Evolutionary conservation across 305 asterid species (phyloP).

Genomic region (Solanum hybrid): DNA sequence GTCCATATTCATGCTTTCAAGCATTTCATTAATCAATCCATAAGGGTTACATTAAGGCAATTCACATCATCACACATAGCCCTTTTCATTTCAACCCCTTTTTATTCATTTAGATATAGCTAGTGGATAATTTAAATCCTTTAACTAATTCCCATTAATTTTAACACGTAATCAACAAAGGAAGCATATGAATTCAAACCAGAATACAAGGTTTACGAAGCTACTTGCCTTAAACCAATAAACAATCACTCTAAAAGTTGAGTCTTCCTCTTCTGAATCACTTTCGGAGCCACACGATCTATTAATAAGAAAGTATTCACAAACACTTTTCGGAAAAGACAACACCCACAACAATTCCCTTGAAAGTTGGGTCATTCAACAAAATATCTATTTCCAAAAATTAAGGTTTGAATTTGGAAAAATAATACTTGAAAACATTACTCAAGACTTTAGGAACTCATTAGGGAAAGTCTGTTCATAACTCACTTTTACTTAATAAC

Average conservation of each 20-base stretch:
- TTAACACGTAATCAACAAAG: not conserved
- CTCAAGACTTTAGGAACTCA: not conserved
- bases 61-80: not conserved
- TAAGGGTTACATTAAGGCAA: not conserved
- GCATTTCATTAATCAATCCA: not conserved
- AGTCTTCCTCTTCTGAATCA: not conserved
- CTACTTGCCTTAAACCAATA: not conserved
- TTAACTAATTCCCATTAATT: not conserved
- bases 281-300: not conserved
- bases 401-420: not conserved
- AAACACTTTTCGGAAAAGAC: not conserved
- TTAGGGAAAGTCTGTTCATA: not conserved
- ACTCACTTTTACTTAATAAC: not conserved
- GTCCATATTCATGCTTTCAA: not conserved
- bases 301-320: not conserved
- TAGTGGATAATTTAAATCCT: not conserved
- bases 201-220: not conserved
- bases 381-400: too few species aligned
- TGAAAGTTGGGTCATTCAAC: not conserved
- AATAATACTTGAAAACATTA: not conserved
- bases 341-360: not conserved
- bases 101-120: not conserved
- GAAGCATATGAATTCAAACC: not conserved
- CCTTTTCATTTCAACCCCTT: not conserved
- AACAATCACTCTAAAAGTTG: not conserved